Evolutionary conservation across 768 basidiomycete genomes (phyloP), one percentile per base, ranked within the genome.

Genomic region (Dentipellis sp.): DNA sequence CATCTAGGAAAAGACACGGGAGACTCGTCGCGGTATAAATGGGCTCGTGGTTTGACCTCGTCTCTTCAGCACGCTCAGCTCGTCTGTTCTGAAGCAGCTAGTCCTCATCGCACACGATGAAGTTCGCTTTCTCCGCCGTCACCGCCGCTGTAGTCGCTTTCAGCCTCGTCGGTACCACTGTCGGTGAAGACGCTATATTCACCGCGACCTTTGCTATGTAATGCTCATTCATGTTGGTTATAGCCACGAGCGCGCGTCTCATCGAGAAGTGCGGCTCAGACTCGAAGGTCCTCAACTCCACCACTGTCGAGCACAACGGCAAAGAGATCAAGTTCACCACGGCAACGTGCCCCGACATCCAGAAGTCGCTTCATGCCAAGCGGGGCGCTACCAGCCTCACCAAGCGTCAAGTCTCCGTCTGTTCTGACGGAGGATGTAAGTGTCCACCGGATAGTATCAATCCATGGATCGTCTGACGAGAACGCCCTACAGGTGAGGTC

Each of bases 201-300:
- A 45, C 14, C 1, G 19, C n/a, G 0, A 45, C 12, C 7, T 9
- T 9, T 45, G 42, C 42, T 14, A 9, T 3, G 42, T 14, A 19
- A 10, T 45, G 14, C 42, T 45, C 16, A 45, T 17, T 9, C 7
- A 9, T n/a, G 10, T 19, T 4, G 29, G 29, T 29, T 29, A 29
- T 45, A 9, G 21, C 16, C 22, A 14, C 39, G 21, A 53, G 53
- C 40, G 48, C 57, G 60, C 58, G 60, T 57, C 42, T n/a, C 19
- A 8, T n/a, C 14, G 42, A 45, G 17, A 45, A 45, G n/a, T 45
- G 42, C 42, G 42, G 42, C 12, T 45, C 42, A 17, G 42, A 19
- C 14, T 29, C 29, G 29, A 19, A 5, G 9, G 16, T 45, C n/a
- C n/a, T 19, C n/a, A 45, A 45, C n/a, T 45, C 42, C 10, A 45